phyloP scores from a whole-genome alignment of 495 filamentous ascomycete species.

The Cenococcum geophilum region DNA sequence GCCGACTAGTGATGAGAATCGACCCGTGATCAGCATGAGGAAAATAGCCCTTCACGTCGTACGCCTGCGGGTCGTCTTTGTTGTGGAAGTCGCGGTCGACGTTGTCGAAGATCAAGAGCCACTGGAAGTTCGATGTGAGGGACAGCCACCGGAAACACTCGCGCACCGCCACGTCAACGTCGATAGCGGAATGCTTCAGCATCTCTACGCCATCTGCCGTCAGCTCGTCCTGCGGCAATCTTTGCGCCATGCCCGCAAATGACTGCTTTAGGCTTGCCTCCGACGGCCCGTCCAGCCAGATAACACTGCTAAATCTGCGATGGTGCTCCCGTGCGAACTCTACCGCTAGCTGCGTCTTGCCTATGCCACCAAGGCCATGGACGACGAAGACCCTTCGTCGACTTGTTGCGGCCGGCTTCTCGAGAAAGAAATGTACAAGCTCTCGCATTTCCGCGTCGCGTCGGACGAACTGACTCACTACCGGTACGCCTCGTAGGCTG shows the following conservation, averaged over 20 bases:
- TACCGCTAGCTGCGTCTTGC: not conserved
- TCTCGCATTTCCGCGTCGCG: no score
- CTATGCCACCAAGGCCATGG: no score
- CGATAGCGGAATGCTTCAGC: not conserved
- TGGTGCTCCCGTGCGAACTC: conserved; percentile 11
- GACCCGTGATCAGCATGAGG: conserved; percentile 37
- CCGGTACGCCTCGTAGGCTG: no score
- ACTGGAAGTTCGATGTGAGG: conserved; percentile 27
- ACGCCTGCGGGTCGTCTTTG: conserved; percentile 20
- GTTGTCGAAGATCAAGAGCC: conserved; percentile 35
- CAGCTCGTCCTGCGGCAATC: conserved; percentile 6
- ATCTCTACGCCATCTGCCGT: conserved; percentile 1
- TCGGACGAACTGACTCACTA: no score
- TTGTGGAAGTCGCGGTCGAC: conserved; percentile 18
- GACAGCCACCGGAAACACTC: conserved; percentile 37
- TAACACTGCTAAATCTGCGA: conserved; percentile 9
- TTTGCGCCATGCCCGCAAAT: conserved; percentile 7
- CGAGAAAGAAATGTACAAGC: no score
- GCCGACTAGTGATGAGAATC: conserved; percentile 41
- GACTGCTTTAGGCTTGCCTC: conserved; percentile 13
- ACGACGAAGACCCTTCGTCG: no score
- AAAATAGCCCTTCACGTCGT: conserved; percentile 38
- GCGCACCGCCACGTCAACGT: conserved; percentile 26
- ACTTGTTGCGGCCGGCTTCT: no score
- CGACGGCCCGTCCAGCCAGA: conserved; percentile 15